Base-by-base conservation (phyloP, 23 red algal genomes). In the Gracilaria vermiculophylla region DNA sequence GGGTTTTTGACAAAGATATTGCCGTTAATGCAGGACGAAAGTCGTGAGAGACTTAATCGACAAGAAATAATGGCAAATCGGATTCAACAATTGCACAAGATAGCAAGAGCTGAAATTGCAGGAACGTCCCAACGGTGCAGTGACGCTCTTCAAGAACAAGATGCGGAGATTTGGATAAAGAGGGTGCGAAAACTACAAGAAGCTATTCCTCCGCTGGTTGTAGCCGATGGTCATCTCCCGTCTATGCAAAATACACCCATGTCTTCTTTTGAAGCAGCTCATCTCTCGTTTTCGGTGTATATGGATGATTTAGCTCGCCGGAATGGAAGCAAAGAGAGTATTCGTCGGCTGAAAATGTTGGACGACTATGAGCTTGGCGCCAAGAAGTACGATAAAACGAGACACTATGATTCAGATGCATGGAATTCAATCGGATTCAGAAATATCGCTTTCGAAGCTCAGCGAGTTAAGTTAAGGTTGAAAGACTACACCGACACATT, bases 381-480 rank as follows among this genome's bases (percentile, higher is more conserved):
- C n/a, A 72, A 91, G 76, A 91, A 91, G 87, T 44, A 81, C 43
- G 57, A 72, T 16, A 91, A 81, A 76, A 91, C 75, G 28, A 20
- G 87, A 12, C 87, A 91, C 31, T 74, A 91, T 64, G 39, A 91
- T 43, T 72, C 58, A 6, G 58, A 81, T 73, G 76, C 87, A 0
- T 91, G 87, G 87, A 91, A 91, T 75, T 91, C 87, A 23, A 91
- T 91, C 41, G 87, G 87, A 20, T 91, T 91, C 65, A 50, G 87
- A 72, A 62, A 55, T 80, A 57, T 81, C 20, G 74, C 45, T 13
- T 81, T 81, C 50, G 75, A 91, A 55, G 87, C 87, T 31, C 78
- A 62, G 21, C 62, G 47, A 0, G 90, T 80, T 41, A 31, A 37
- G 2, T 66, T 93, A 0, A 53, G 40, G 40, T 85, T 93, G 13